Base-by-base conservation (phyloP, 768 basidiomycete species). In the Phlebiopsis flavidoalba region DNA sequence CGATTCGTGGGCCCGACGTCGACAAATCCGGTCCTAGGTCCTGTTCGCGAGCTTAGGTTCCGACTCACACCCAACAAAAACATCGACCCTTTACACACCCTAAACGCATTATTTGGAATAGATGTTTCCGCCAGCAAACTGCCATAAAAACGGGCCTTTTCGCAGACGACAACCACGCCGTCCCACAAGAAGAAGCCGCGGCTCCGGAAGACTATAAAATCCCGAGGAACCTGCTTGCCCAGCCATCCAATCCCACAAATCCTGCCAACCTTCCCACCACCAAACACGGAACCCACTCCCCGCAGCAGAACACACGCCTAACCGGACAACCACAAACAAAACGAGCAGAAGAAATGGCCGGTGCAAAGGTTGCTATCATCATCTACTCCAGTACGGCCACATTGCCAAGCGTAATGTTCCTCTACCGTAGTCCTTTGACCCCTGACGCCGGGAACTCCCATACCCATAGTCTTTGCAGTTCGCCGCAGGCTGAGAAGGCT, bases 341-440 rank as follows among this genome's bases (percentile, higher is more conserved):
- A n/a, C n/a, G n/a, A n/a, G n/a, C 47, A 31, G 37, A 35, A 15
- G 47, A 48, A 17, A 53, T 24, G 26, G 43, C 61, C 11, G 5
- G 10, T 19, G 57, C 88, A 24, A 81, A 71, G 64, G 72, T 89
- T 64, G 87, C 87, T 57, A 88, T 91, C 66, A 63, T 91, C 66
- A 84, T 91, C 73, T 91, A 91, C 74, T 73, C 86, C 19, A 72
- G 76, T 89, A 87, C 70, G 87, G 87, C 64, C 91, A 92, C 71
- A 82, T 91, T 71, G 80, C 78, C 61, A 81, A 82, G 67, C 47
- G 90, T 91, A 67, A 53, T 85, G 77, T 26, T 37, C 15, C 17
- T 31, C 19, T 50, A 15, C 48, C 21, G 45, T 60, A 5, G 10
- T 5, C 19, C 24, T 15, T 19, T 17, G 22, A 31, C 26, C 3